Conservation (phyloP, 202 grass and related monocot genomes). For the Panicum virgatum region DNA sequence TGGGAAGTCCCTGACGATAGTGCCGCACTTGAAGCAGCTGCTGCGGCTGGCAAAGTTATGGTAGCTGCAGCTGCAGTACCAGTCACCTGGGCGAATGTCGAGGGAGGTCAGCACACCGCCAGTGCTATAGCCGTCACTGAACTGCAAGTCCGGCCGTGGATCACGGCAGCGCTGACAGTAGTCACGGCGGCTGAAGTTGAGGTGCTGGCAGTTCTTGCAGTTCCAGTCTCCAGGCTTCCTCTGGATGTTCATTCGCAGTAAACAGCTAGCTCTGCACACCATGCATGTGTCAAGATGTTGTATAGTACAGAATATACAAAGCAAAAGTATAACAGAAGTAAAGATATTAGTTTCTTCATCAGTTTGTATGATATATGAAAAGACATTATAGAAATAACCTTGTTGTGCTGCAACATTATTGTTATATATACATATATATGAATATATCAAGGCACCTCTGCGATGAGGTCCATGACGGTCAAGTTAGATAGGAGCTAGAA, state of each 20-base stretch:
- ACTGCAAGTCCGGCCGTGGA: slow-evolving; percentile 50
- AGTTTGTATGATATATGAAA: slow-evolving; percentile 9
- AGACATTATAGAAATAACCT: slow-evolving; percentile 18
- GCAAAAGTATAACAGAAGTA: neutral
- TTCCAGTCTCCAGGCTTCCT: slow-evolving; percentile 97
- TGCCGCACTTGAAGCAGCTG: slow-evolving; percentile 82
- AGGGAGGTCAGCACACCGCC: slow-evolving; percentile 58
- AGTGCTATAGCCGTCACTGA: slow-evolving; percentile 15
- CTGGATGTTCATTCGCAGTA: slow-evolving; percentile 64
- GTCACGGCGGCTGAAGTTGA: slow-evolving; percentile 91
- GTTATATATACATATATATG: neutral
- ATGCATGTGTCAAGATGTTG: slow-evolving; percentile 29
- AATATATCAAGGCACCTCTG: slow-evolving; percentile 27
- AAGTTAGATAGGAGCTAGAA: slow-evolving; percentile 17
- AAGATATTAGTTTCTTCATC: neutral
- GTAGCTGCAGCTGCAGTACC: slow-evolving; percentile 93
- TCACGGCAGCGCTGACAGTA: slow-evolving; percentile 77
- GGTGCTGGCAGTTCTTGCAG: slow-evolving; percentile 79
- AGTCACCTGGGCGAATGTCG: slow-evolving; percentile 80
- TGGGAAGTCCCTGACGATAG: slow-evolving; percentile 54
- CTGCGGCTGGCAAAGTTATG: slow-evolving; percentile 93
- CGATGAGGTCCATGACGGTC: neutral
- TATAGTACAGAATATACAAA: slow-evolving; percentile 13
- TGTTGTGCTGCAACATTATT: neutral
- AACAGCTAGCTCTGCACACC: slow-evolving; percentile 23